Base-by-base conservation (phyloP, 2,329 filamentous ascomycete genomes). In the Cordyceps farinosa region DNA sequence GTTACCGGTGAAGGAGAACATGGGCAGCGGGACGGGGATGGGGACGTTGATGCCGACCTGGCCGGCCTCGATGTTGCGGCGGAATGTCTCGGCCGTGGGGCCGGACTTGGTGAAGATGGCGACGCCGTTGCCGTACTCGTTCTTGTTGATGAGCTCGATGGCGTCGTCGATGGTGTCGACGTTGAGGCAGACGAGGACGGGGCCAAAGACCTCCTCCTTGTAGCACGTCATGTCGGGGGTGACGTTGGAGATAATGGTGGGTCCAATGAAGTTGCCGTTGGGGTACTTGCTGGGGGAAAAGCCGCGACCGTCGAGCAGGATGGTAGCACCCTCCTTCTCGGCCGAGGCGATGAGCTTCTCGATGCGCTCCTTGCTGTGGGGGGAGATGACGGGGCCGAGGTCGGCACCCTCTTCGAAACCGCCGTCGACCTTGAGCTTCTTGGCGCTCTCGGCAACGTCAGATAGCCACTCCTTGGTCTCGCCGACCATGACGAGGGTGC, bases 31-130 rank as follows among this genome's bases (percentile, higher is more conserved):
- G 65, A 89, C 87, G 51, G 85, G 90, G 71, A 92, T 92, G 27
- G 89, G 89, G 11, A 93, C 90, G 70, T 95, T 95, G 80, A 95
- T 90, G 55, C 91, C 91, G 13, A 95, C 88, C 80, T 95, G 91
- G 30, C 91, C 91, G 61, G 90, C 90, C 79, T 95, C 89, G 70
- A 95, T 92, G 73, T 90, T 85, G 72, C 87, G 86, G 71, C 91
- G 88, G 84, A 94, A 95, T 30, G 84, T 83, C 72, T 89, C 87
- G 47, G 91, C 91, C 15, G 90, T 92, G 7, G 90, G 81, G 29
- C 91, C 91, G 27, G 86, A 90, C 67, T 85, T 83, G 15, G 91
- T 95, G 80, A 95, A 95, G 80, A 95, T 91, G 70, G 91, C 90
- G 11, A 88, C 88, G 68, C 91, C 91, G 80, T 95, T 95, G 69